Base-by-base conservation (phyloP, 176 grass and related monocot genomes). In the Oryza coarctata region DNA sequence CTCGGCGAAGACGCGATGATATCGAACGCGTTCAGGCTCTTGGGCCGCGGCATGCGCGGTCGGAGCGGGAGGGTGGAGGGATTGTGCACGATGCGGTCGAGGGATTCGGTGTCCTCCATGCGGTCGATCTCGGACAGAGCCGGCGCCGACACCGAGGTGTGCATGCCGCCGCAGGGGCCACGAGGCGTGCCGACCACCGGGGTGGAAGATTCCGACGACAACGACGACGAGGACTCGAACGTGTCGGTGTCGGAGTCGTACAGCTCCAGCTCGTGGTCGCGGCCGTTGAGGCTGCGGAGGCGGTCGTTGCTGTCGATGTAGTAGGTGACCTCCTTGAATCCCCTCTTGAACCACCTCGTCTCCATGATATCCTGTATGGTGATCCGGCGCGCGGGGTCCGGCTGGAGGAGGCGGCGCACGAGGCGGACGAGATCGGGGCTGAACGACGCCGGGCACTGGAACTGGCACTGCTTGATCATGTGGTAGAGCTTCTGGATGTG, bases 1-100 rank as follows among this genome's bases (percentile, higher is more conserved):
- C 82, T 86, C 8, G 74, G 76, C 10, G 88, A 94, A 38, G 89
- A 90, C 34, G 85, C 82, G 74, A 94, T 88, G 26, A 94, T 87
- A 74, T 94, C 91, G 36, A 94, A 94, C 14, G 91, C 91, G 73
- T 90, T 94, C 32, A 94, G 61, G 67, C 91, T 94, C 40, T 86
- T 79, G 38, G 38, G 62, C 63, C 82, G 84, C 15, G 50, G 80
- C 12, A 94, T 60, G 34, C 85, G 78, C 22, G 62, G 33, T 40
- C 47, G 57, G 22, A 17, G 49, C 14, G 49, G 49, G 49, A 22
- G 50, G 20, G 50, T 8, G 0, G 57, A 33, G 10, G 67, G 49
- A 22, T 5, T 73, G 36, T 61, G 32, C 3, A 33, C 4, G 32
- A 33, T 33, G 32, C 32, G 12, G 18, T 49, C 14, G n/a, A n/a